Evolutionary conservation across 2,329 filamentous ascomycete genomes (phyloP).

Genomic region (Endothia cerciana): DNA sequence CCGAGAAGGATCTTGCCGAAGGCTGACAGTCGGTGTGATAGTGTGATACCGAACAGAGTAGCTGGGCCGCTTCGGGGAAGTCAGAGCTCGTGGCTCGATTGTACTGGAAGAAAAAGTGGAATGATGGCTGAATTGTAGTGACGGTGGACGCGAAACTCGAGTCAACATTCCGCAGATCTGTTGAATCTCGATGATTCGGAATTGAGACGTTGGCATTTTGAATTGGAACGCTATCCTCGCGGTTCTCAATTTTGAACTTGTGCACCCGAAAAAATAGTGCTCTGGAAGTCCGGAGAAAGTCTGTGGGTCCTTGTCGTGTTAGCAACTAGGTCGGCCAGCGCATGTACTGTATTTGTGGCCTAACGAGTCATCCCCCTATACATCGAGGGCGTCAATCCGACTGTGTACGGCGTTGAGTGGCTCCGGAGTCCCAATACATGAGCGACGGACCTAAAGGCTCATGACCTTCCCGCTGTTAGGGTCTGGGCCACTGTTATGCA

Average conservation of each 20-base stretch:
- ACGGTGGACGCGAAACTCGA: neutral
- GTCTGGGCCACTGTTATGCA: constrained; percentile 8
- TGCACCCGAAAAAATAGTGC: neutral
- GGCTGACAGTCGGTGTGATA: constrained; percentile 28
- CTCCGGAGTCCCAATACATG: neutral
- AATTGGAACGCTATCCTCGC: neutral
- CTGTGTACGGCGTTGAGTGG: constrained; percentile 7
- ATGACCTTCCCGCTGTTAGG: constrained; percentile 14
- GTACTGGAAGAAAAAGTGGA: neutral
- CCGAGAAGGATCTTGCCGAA: constrained; percentile 25
- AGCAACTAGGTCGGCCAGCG: neutral
- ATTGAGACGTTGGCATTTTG: neutral
- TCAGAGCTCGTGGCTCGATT: constrained; percentile 9
- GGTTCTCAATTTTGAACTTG: neutral
- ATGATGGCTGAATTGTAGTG: neutral
- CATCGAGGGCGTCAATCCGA: constrained; percentile 11
- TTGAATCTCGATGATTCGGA: neutral
- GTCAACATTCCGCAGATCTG: neutral
- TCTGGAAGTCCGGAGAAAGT: neutral
- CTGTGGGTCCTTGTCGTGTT: constrained; percentile 8
- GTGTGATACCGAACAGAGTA: constrained; percentile 24
- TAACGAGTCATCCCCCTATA: constrained; percentile 17
- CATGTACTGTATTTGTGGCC: neutral
- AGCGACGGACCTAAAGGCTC: neutral
- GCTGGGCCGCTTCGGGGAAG: constrained; percentile 4